Base-by-base conservation (phyloP, 2,329 filamentous ascomycete species). In the Epichloe gansuensis region DNA sequence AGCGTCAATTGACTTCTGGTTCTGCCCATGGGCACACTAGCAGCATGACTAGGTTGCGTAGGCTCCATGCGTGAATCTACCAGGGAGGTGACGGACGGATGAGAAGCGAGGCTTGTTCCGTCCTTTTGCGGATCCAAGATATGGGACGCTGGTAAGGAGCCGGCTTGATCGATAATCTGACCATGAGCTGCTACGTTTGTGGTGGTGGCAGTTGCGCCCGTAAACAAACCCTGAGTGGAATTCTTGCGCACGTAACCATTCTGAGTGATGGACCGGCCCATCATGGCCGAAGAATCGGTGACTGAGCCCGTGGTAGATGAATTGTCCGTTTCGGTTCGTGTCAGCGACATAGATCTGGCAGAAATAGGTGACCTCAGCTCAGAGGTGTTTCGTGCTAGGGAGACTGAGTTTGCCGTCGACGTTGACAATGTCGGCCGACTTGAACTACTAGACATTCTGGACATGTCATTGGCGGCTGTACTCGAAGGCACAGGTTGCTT, bases 1-100 rank as follows among this genome's bases (percentile, higher is more conserved):
- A 82, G 65, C 9, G 74, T 76, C 31, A 83, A 66, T 60, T 82
- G 78, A 58, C 78, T 82, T 62, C 75, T 80, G n/a, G 78, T 76
- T 53, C 77, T 70, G n/a, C 71, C 77, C 47, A 82, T 66, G 4
- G 74, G 75, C 7, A 77, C 68, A 13, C 64, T 64, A 27, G 72
- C 65, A 13, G 69, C 66, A 11, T 68, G 63, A 43, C 68, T 74
- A 4, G 74, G 75, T 51, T 70, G 71, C 0, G 76, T 79, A 25
- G 76, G 76, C 4, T 68, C 71, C 52, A 78, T 71, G 23, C 67
- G 60, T 8, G 69, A 66, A 27, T 68, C 66, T 7, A 64, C 59
- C 17, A 66, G 56, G 12, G 63, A 66, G 3, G 60, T 56, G 7
- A 57, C 53, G 9, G 55, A 57, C 21, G 57, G 55, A 27, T 54